Evolutionary conservation across 1,284 basidiomycete species (phyloP).

Genomic region (Malassezia japonica): DNA sequence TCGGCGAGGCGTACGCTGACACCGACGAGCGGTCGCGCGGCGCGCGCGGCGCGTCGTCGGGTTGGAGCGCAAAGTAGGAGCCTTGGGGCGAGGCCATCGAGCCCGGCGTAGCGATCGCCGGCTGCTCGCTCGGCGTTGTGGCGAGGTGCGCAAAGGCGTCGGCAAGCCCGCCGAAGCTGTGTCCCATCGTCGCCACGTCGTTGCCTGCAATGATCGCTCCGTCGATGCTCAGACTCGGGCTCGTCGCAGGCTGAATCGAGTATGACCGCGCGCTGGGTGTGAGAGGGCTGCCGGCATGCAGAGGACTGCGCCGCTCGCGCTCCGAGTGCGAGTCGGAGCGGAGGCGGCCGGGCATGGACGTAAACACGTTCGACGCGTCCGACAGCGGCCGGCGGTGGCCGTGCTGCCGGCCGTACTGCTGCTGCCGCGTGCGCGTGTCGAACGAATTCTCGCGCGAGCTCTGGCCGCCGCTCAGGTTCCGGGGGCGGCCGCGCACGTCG

Average conservation of each 20-base stretch:
- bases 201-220: conserved; percentile 40
- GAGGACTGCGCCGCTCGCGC: neutral
- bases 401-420: conserved; percentile 1
- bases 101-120: neutral
- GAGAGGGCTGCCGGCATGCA: neutral
- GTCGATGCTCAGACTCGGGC: conserved; percentile 39
- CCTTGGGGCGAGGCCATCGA: conserved; percentile 1
- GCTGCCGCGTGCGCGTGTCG: neutral
- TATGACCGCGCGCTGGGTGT: neutral
- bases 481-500: neutral
- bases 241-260: conserved; percentile 1
- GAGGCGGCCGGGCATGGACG: neutral
- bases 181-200: conserved; percentile 30
- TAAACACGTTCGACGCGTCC: conserved; percentile 4
- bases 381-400: conserved; percentile 14
- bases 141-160: conserved; percentile 21
- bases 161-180: conserved; percentile 35
- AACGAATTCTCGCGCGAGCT: neutral
- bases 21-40: neutral
- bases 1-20: neutral
- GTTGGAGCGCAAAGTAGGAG: neutral
- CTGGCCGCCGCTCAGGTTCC: neutral
- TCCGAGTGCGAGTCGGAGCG: conserved; percentile 1
- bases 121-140: neutral
- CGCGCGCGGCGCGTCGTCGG: neutral